Percentiles rank a stretch among this genome's conserved stretches.
phyloP scores from a whole-genome alignment of 2,329 filamentous ascomycete genomes.

The Rutstroemia sydowiana region DNA sequence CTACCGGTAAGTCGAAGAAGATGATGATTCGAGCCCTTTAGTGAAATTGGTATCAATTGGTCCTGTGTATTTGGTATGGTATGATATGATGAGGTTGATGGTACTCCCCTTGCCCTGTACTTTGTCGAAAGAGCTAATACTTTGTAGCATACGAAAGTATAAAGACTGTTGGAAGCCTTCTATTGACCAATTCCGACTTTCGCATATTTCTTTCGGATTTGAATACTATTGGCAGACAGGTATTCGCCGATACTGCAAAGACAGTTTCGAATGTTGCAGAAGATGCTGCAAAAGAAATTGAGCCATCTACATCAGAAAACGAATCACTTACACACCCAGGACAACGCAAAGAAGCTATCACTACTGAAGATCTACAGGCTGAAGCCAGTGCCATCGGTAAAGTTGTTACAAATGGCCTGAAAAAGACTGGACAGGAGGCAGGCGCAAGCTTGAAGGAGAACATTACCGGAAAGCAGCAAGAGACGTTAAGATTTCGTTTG shows the following conservation, averaged over 20 bases:
- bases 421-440: slow-evolving; percentile 50
- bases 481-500: slow-evolving; percentile 66
- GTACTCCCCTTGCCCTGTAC: too few species aligned
- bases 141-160: slow-evolving; percentile 67
- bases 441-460: slow-evolving; percentile 68
- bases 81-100: too few species aligned
- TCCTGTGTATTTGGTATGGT: too few species aligned
- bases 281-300: slow-evolving; percentile 64
- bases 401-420: slow-evolving; percentile 33
- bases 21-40: too few species aligned
- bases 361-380: slow-evolving; percentile 56
- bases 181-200: slow-evolving; percentile 87
- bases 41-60: too few species aligned
- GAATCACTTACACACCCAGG: slow-evolving; percentile 41
- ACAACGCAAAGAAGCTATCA: slow-evolving; percentile 32
- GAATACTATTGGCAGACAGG: slow-evolving; percentile 68
- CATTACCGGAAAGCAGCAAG: slow-evolving; percentile 61
- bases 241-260: slow-evolving; percentile 81
- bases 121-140: slow-evolving; percentile 19
- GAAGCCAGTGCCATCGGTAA: slow-evolving; percentile 46
- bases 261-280: slow-evolving; percentile 70
- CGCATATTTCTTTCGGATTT: slow-evolving; percentile 78
- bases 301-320: slow-evolving; percentile 57
- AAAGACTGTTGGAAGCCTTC: slow-evolving; percentile 73
- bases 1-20: too few species aligned